Conservation (phyloP, 75 land plant genomes). For the Gnetum montanum region DNA sequence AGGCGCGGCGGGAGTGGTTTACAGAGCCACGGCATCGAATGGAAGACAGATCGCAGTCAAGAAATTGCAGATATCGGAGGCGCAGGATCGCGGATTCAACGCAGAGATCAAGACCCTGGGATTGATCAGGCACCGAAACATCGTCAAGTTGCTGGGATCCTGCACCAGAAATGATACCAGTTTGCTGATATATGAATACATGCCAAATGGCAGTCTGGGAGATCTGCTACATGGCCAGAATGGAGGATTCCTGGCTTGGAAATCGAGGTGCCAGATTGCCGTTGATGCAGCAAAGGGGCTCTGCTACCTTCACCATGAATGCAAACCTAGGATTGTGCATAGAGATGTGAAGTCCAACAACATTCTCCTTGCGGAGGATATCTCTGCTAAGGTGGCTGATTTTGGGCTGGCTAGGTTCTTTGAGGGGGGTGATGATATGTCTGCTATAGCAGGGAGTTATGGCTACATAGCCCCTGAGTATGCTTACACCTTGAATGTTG, state of each 20-base stretch:
- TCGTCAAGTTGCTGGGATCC: slow-evolving; percentile 64
- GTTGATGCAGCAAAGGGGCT: slow-evolving; percentile 78
- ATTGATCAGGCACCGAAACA: slow-evolving; percentile 73
- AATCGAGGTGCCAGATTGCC: slow-evolving; percentile 49
- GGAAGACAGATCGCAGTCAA: slow-evolving; percentile 75
- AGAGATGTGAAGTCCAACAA: slow-evolving; percentile 87
- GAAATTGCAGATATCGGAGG: slow-evolving; percentile 44
- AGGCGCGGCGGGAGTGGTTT: slow-evolving; percentile 82
- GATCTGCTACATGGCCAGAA: slow-evolving; percentile 59
- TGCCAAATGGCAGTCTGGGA: slow-evolving; percentile 87
- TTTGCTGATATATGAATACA: slow-evolving; percentile 80
- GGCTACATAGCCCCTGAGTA: slow-evolving; percentile 97
- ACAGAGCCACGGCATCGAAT: slow-evolving; percentile 63
- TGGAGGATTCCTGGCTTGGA: slow-evolving; percentile 44
- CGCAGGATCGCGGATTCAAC: slow-evolving; percentile 66
- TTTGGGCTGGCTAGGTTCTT: slow-evolving; percentile 77
- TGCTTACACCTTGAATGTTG: slow-evolving; percentile 85
- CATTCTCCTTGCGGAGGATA: slow-evolving; percentile 53
- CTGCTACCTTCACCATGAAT: slow-evolving; percentile 78
- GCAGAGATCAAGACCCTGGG: slow-evolving; percentile 84
- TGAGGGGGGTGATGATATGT: slow-evolving; percentile 53
- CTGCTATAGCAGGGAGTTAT: slow-evolving; percentile 80
- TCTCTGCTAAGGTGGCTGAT: slow-evolving; percentile 72
- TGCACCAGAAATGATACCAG: slow-evolving; percentile 68
- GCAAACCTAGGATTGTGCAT: slow-evolving; percentile 58